Conservation (phyloP, 164 flowering plant species). For the Liquidambar formosana region DNA sequence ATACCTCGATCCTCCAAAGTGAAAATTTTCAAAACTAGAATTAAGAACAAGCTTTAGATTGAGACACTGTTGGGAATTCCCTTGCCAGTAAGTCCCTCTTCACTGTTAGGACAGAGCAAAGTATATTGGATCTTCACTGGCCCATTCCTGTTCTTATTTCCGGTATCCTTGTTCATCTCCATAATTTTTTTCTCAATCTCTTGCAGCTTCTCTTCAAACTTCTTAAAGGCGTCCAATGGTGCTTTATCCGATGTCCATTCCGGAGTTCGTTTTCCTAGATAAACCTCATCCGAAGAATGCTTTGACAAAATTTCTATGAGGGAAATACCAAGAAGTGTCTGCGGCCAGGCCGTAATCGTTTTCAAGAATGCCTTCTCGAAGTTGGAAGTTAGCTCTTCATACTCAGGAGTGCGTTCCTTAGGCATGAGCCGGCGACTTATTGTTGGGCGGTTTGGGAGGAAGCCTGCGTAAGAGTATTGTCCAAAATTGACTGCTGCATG, state of each 20-base stretch:
- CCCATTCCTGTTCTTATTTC: conserved; percentile 11
- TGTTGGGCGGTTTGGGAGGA: conserved; percentile 12
- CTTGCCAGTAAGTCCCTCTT: conserved; percentile 8
- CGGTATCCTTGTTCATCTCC: conserved; percentile 8
- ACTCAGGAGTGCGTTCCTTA: conserved; percentile 16
- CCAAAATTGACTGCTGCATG: conserved; percentile 17
- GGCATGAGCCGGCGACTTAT: conserved; percentile 20
- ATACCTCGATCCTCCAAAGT: too few species aligned
- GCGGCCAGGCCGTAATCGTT: conserved; percentile 14
- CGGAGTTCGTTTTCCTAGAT: conserved; percentile 14
- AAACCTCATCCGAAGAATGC: conserved; percentile 20
- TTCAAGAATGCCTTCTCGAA: conserved; percentile 17
- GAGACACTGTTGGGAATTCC: conserved; percentile 16
- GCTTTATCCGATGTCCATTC: conserved; percentile 12
- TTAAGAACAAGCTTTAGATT: conserved; percentile 1
- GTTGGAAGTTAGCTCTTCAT: conserved; percentile 13
- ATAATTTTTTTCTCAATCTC: conserved; percentile 10
- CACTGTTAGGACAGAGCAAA: conserved; percentile 14
- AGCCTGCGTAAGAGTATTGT: conserved; percentile 21
- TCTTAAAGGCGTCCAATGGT: conserved; percentile 7
- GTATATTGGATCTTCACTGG: conserved; percentile 16
- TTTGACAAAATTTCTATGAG: conserved; percentile 21
- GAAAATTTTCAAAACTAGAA: too few species aligned
- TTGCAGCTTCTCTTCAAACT: conserved; percentile 3
- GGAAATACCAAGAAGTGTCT: conserved; percentile 19